A percentile compares a stretch with the other conserved stretches of the same genome.
Evolutionary conservation across 352 stramenopile genomes (phyloP).

Genomic region (Halophytophthora polymorphica): DNA sequence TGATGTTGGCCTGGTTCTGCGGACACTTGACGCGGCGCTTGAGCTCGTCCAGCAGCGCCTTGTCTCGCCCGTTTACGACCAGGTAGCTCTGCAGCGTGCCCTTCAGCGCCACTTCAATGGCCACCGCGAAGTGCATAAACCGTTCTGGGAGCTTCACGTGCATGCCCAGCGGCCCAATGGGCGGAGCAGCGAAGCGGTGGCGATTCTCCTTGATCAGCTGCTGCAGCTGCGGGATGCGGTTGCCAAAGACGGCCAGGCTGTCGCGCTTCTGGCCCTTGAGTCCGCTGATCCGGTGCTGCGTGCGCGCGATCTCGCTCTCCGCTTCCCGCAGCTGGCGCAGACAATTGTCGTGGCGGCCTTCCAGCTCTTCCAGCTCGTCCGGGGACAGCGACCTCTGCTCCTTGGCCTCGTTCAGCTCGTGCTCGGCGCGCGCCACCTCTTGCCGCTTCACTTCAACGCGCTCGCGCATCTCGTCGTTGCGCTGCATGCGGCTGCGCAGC

Average conservation of each 20-base stretch:
- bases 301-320: slow-evolving; percentile 43
- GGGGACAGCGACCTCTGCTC: slow-evolving; percentile 19
- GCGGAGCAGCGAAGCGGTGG: slow-evolving; percentile 54
- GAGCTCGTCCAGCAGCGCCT: slow-evolving; percentile 68
- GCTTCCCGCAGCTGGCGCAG: slow-evolving; percentile 53
- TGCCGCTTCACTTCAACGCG: slow-evolving; percentile 46
- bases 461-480: slow-evolving; percentile 56
- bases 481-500: slow-evolving; percentile 53
- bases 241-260: slow-evolving; percentile 63
- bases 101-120: slow-evolving; percentile 74
- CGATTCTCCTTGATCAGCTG: slow-evolving; percentile 73
- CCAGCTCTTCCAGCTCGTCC: slow-evolving; percentile 48
- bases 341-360: slow-evolving; percentile 58
- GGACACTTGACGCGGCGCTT: slow-evolving; percentile 67
- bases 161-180: slow-evolving; percentile 74
- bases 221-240: slow-evolving; percentile 64
- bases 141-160: slow-evolving; percentile 67
- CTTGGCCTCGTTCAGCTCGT: slow-evolving; percentile 40
- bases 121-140: slow-evolving; percentile 64
- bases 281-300: slow-evolving; percentile 42
- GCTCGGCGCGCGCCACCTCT: slow-evolving; percentile 37
- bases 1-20: slow-evolving; percentile 72
- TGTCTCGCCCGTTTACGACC: slow-evolving; percentile 73
- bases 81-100: slow-evolving; percentile 74
- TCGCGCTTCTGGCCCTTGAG: slow-evolving; percentile 56